Percentiles rank a stretch among this genome's conserved stretches.
Evolutionary conservation across 169 alveolate species (phyloP).

Genomic region (Cryptosporidium bovis): DNA sequence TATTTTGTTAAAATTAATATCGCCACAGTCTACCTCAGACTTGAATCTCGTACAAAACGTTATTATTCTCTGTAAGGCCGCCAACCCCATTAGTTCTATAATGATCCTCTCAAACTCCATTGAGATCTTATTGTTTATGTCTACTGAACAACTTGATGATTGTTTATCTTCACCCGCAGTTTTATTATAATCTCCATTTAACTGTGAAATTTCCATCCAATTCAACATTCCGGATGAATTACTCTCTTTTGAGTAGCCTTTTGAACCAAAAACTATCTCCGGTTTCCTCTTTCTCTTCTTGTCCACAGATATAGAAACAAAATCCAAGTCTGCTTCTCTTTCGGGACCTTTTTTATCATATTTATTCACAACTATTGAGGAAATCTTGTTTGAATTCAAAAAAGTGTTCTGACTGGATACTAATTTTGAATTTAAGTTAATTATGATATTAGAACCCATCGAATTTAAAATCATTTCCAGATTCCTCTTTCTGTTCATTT

Average conservation of each 20-base stretch:
- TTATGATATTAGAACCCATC: slow-evolving; percentile 13
- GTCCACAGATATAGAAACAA: not conserved
- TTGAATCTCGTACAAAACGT: slow-evolving; percentile 32
- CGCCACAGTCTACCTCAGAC: slow-evolving; percentile 29
- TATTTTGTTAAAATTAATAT: slow-evolving; percentile 13
- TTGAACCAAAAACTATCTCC: too few species aligned
- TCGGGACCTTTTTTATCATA: not conserved
- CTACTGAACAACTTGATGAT: not conserved
- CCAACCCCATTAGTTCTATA: slow-evolving; percentile 61
- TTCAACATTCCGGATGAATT: slow-evolving; percentile 7
- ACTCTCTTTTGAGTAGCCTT: slow-evolving; percentile 1
- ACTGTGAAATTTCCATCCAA: slow-evolving; percentile 3
- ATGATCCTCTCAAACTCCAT: slow-evolving; percentile 30
- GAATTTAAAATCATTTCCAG: not conserved
- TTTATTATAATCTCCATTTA: not conserved
- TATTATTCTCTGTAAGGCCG: slow-evolving; percentile 63
- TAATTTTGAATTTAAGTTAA: slow-evolving; percentile 9
- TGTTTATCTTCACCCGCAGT: too few species aligned
- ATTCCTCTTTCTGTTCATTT: not conserved
- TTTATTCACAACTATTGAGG: slow-evolving; percentile 10
- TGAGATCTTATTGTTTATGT: slow-evolving; percentile 7
- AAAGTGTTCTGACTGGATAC: not conserved
- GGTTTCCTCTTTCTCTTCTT: not conserved
- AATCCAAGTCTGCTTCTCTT: not conserved
- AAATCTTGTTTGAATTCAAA: not conserved